Percentiles rank a stretch among this genome's conserved stretches.
These are phyloP conservation scores for Periconia sp. DNA, from an alignment of 2,329 filamentous ascomycete species.

Conservation along the genomic window DNA sequence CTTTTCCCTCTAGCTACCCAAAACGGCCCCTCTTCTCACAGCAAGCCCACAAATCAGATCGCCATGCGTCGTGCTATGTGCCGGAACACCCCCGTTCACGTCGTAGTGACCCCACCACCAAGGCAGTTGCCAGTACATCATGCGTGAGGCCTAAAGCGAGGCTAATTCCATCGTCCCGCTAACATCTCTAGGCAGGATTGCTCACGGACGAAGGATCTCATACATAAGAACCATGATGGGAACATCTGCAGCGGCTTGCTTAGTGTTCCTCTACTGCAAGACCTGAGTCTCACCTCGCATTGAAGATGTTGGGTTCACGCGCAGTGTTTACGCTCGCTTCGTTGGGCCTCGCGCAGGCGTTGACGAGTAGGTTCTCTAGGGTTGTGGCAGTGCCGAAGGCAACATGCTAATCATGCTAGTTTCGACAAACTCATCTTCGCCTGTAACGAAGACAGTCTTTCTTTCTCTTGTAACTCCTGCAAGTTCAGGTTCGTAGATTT, in stretches of 20 bases:
- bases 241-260: neutral
- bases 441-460: neutral
- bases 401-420: neutral
- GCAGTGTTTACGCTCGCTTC: neutral
- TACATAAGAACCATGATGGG: slow-evolving; percentile 1
- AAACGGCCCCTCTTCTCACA: too few relatives aligned
- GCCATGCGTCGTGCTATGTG: too few relatives aligned
- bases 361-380: neutral
- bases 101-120: too few relatives aligned
- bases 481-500: too few relatives aligned
- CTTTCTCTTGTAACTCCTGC: neutral
- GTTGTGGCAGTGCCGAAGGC: neutral
- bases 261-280: slow-evolving; percentile 2
- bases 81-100: too few relatives aligned
- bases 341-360: neutral
- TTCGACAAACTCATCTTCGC: neutral
- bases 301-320: neutral
- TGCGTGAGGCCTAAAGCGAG: too few relatives aligned
- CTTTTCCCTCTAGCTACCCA: too few relatives aligned
- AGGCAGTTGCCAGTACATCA: too few relatives aligned
- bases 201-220: neutral
- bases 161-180: neutral
- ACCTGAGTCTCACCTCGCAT: neutral
- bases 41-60: too few relatives aligned
- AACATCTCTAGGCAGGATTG: neutral